Evolutionary conservation across 768 basidiomycete genomes (phyloP).

Genomic region (Tricholoma bakamatsutake): DNA sequence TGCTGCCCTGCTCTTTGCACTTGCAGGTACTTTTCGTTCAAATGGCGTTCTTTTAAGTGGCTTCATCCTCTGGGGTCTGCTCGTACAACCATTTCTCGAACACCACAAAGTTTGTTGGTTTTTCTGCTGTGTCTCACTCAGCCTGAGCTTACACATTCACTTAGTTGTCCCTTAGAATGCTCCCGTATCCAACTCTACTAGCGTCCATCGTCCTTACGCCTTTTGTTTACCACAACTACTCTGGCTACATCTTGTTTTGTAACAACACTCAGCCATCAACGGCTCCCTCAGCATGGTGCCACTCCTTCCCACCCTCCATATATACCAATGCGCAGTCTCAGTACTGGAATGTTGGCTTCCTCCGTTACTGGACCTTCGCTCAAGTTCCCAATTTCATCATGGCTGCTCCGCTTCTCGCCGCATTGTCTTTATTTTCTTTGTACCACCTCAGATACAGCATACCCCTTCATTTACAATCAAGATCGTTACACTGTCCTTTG

Average conservation of each 20-base stretch:
- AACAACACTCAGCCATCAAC: conserved; percentile 5
- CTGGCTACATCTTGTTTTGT: conserved; percentile 70
- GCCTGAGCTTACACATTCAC: not conserved
- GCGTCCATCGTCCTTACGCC: conserved; percentile 50
- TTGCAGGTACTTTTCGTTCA: conserved; percentile 65
- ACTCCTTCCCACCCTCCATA: conserved; percentile 50
- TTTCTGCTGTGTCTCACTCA: not conserved
- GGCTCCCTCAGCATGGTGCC: conserved; percentile 57
- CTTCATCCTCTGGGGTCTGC: conserved; percentile 70
- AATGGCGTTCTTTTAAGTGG: conserved; percentile 75
- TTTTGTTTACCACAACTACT: conserved; percentile 65
- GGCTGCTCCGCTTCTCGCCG: conserved; percentile 60
- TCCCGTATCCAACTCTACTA: conserved; percentile 34
- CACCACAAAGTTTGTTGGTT: conserved; percentile 25
- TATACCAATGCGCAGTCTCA: conserved; percentile 77
- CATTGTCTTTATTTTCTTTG: conserved; percentile 38
- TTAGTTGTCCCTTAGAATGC: conserved; percentile 29
- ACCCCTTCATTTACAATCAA: not conserved
- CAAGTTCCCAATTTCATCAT: conserved; percentile 90
- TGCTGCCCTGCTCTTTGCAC: conserved; percentile 56
- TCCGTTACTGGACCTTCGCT: conserved; percentile 77
- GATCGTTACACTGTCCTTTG: conserved; percentile 3
- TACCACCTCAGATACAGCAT: conserved; percentile 21
- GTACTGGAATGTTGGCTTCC: conserved; percentile 86
- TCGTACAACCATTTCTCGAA: conserved; percentile 48